Base-by-base conservation (phyloP, 805 yeast genomes). In the Candida boidinii region DNA sequence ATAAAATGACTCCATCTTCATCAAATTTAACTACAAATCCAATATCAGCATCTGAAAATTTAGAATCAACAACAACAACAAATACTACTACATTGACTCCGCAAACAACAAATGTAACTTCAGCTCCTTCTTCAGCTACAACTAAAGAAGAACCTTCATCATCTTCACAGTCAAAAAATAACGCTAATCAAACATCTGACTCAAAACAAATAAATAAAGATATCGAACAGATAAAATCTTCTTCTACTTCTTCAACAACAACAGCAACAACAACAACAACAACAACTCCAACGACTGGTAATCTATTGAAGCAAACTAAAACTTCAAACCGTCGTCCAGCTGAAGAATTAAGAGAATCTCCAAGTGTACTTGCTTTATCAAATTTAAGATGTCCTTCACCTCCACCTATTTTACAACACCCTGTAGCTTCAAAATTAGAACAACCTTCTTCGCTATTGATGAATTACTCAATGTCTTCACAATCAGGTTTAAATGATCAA, bases 371-470 rank as follows among this genome's bases (percentile, higher is more conserved):
- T 53, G 80, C 82, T 1, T 55, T 73, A 22, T 72, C 82, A 7
- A 71, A 65, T 47, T 51, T 76, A 34, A 62, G 79, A 38, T 73
- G 82, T 42, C 83, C 84, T 2, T 76, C 83, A 4, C 84, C 85
- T n/a, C 82, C 85, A 1, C 83, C 85, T 7, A 76, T 77, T 34
- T 54, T 76, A 29, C 63, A 63, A 35, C 56, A 58, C 8, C 47
- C 49, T 6, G 37, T 45, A 3, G 26, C 40, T 12, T 41, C 48
- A 7, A 51, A 48, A 4, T 38, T 46, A 4, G 48, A 42, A 11
- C 32, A 17, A 12, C 44, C 54, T 10, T 48, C 48, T 18, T 43
- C 49, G 30, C 16, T 36, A 22, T 26, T 37, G n/a, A 24, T 29
- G n/a, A 30, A 39, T 42, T 24, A 45, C 45, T n/a, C n/a, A n/a